A percentile compares a stretch with the other conserved stretches of the same genome.
phyloP scores from a whole-genome alignment of 1,139 yeast species.

The Geotrichum restrictum region DNA sequence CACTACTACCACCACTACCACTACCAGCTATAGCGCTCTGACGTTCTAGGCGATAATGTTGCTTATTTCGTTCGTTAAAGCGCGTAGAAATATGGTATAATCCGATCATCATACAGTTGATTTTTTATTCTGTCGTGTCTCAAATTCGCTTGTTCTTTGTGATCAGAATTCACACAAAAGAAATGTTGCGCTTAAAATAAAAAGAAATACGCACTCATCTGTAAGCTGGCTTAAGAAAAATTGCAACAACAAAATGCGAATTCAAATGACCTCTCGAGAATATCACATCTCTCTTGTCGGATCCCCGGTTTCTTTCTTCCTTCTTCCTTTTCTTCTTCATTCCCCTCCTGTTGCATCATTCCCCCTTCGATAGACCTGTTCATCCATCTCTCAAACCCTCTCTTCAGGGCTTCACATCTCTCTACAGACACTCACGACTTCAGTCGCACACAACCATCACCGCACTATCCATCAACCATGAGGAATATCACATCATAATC shows the following conservation, averaged over 20 bases:
- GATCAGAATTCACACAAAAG: not conserved
- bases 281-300: not conserved
- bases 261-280: too few relatives aligned
- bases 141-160: not conserved
- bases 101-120: too few relatives aligned
- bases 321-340: not conserved
- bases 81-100: too few relatives aligned
- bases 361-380: not conserved
- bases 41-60: too few relatives aligned
- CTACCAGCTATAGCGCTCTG: too few relatives aligned
- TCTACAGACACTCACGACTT: not conserved
- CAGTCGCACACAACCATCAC: not conserved
- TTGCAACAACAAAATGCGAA: not conserved
- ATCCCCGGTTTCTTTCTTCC: not conserved
- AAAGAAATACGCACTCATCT: not conserved
- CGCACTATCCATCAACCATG: not conserved
- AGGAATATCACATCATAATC: too few relatives aligned
- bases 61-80: too few relatives aligned
- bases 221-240: not conserved
- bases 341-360: not conserved
- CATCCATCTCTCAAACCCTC: not conserved
- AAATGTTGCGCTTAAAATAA: too few relatives aligned
- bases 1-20: too few relatives aligned
- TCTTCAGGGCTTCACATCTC: not conserved
- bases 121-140: not conserved